phyloP scores from a whole-genome alignment of 305 asterid genomes.

The Fraxinus albicans region DNA sequence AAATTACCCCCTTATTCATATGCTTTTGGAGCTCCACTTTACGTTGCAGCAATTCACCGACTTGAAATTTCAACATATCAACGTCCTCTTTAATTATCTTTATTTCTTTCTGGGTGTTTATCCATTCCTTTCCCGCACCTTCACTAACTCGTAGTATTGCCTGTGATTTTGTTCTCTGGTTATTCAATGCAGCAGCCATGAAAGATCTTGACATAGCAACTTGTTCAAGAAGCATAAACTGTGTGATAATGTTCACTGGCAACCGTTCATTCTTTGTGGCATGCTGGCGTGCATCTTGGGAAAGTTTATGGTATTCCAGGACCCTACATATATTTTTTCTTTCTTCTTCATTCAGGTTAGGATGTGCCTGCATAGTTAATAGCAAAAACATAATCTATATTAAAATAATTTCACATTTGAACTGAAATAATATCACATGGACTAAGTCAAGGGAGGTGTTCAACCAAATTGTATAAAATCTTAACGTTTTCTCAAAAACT shows the following conservation, averaged over 20 bases:
- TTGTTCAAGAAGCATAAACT: slow-evolving; percentile 33
- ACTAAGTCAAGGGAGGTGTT: not conserved
- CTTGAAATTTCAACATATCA: slow-evolving; percentile 29
- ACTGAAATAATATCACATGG: not conserved
- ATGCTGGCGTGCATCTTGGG: slow-evolving; percentile 33
- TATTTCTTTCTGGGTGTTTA: slow-evolving; percentile 18
- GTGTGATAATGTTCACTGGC: slow-evolving; percentile 26
- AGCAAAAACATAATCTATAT: not conserved
- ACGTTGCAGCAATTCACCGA: slow-evolving; percentile 23
- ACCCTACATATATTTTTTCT: slow-evolving; percentile 29
- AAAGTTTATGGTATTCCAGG: slow-evolving; percentile 27
- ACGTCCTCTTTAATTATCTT: slow-evolving; percentile 26
- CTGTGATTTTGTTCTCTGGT: slow-evolving; percentile 23
- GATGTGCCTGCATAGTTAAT: slow-evolving; percentile 30
- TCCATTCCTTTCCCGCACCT: slow-evolving; percentile 7
- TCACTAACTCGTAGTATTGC: slow-evolving; percentile 16
- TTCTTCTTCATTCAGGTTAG: slow-evolving; percentile 31
- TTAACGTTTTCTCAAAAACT: not conserved
- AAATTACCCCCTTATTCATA: slow-evolving; percentile 4
- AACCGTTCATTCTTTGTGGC: slow-evolving; percentile 27
- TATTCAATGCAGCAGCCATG: slow-evolving; percentile 24
- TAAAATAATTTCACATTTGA: not conserved
- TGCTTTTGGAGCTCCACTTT: slow-evolving; percentile 24
- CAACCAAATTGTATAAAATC: not conserved
- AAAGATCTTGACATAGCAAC: slow-evolving; percentile 28